A percentile compares a stretch with the other conserved stretches of the same genome.
These are phyloP conservation scores for Tillandsia leiboldiana DNA, from an alignment of 176 grass and related monocot genomes.

Conservation along the genomic window DNA sequence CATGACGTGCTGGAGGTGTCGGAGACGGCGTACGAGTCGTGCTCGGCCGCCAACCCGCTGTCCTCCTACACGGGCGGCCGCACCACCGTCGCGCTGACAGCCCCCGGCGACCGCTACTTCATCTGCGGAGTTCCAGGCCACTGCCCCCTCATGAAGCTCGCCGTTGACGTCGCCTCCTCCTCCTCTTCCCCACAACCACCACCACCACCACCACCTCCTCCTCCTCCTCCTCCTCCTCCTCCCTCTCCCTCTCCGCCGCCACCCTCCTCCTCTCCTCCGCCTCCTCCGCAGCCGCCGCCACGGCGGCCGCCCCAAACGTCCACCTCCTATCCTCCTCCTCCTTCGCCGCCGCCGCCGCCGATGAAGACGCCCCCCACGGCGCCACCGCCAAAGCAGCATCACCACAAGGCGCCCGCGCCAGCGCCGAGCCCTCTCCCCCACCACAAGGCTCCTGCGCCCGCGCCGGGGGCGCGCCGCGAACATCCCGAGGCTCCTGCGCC, in stretches of 20 bases:
- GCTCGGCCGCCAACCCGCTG: constrained; percentile 38
- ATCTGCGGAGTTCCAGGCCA: constrained; percentile 61
- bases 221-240: neutral
- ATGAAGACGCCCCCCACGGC: constrained; percentile 21
- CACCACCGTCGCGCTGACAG: constrained; percentile 31
- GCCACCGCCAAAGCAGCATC: neutral
- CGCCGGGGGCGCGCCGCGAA: too few species aligned
- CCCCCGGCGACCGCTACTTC: constrained; percentile 58
- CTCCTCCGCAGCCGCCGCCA: neutral
- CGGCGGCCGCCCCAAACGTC: too few species aligned
- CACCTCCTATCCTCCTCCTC: constrained; percentile 2
- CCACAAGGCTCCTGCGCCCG: too few species aligned
- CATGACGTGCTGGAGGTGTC: constrained; percentile 70
- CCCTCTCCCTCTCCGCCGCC: constrained; percentile 1
- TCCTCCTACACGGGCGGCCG: constrained; percentile 14
- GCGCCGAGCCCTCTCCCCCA: too few species aligned
- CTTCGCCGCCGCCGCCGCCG: constrained; percentile 15
- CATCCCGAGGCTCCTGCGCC: too few species aligned
- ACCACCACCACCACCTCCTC: constrained; percentile 9
- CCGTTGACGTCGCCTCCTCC: constrained; percentile 29
- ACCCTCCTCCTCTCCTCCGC: neutral
- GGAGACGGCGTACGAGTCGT: constrained; percentile 47
- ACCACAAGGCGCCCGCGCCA: too few species aligned
- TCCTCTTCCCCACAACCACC: constrained; percentile 12
- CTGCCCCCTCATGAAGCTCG: constrained; percentile 64